Conservation (phyloP, 139 green algal species). For the Bryopsis sp. region DNA sequence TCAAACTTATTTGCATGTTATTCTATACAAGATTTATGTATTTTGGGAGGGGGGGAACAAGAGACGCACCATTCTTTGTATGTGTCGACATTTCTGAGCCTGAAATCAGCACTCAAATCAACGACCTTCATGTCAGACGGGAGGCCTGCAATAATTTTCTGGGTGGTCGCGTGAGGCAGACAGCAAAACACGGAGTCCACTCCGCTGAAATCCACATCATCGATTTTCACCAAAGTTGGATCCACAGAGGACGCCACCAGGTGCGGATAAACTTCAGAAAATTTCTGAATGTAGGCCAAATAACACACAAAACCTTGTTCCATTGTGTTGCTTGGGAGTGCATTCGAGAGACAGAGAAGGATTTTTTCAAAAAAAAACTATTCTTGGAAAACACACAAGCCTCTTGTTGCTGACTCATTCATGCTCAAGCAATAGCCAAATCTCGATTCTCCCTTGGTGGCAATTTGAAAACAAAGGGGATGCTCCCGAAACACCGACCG, state of each 20-base stretch:
- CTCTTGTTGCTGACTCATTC: no score
- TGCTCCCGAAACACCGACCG: no score
- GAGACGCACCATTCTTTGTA: slow-evolving; percentile 84
- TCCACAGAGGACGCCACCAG: slow-evolving; percentile 57
- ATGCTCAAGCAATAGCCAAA: no score
- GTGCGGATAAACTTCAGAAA: slow-evolving; percentile 87
- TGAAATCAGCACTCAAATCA: slow-evolving; percentile 94
- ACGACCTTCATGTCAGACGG: slow-evolving; percentile 83
- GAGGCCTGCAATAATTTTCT: slow-evolving; percentile 75
- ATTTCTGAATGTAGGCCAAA: slow-evolving; percentile 37
- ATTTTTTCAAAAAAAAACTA: no score
- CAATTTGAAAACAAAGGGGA: no score
- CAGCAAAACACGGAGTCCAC: slow-evolving; percentile 97
- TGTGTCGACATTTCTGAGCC: slow-evolving; percentile 60
- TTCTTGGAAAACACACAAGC: no score
- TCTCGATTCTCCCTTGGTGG: no score
- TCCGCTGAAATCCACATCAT: slow-evolving; percentile 70
- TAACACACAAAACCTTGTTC: no score
- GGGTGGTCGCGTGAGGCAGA: slow-evolving; percentile 93
- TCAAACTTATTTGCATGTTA: no score
- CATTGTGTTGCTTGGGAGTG: no score
- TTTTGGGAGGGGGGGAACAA: no score
- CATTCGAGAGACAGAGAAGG: neutral
- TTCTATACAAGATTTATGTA: no score
- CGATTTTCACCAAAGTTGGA: slow-evolving; percentile 72